phyloP scores from a whole-genome alignment of 2,329 filamentous ascomycete species.

The Microsporum ferrugineum region DNA sequence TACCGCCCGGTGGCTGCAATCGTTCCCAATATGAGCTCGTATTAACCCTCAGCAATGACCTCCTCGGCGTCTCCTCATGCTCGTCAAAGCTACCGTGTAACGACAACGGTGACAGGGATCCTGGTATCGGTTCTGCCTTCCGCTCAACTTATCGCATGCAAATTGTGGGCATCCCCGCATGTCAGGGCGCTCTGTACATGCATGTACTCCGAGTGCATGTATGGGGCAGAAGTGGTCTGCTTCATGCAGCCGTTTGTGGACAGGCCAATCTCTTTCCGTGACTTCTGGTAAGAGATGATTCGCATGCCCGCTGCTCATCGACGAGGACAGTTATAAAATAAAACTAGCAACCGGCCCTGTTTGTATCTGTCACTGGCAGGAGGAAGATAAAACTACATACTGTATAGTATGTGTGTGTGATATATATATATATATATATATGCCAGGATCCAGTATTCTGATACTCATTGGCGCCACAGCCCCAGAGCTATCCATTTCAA shows the following conservation, averaged over 20 bases:
- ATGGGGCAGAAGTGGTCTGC: background rate
- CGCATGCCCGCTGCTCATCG: background rate
- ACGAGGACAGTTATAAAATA: too few relatives aligned
- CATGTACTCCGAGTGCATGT: background rate
- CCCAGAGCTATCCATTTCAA: background rate
- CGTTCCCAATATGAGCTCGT: background rate
- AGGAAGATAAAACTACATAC: too few relatives aligned
- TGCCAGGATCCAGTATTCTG: background rate
- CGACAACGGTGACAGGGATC: background rate
- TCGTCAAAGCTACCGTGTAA: background rate
- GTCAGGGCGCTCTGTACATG: background rate
- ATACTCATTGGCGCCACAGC: too few relatives aligned
- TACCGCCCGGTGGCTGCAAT: background rate
- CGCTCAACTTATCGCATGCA: background rate
- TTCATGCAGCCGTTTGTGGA: background rate
- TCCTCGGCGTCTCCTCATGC: background rate
- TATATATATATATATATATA: background rate
- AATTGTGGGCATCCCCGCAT: background rate
- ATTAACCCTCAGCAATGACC: background rate
- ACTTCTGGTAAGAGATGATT: background rate
- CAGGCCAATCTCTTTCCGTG: background rate
- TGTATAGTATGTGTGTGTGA: too few relatives aligned
- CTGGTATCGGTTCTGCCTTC: background rate
- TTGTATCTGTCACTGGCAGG: too few relatives aligned
- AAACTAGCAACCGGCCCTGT: too few relatives aligned